A percentile compares a stretch with the other conserved stretches of the same genome.
Evolutionary conservation across 345 rosid genomes (phyloP).

Genomic region (Abelmoschus esculentus): DNA sequence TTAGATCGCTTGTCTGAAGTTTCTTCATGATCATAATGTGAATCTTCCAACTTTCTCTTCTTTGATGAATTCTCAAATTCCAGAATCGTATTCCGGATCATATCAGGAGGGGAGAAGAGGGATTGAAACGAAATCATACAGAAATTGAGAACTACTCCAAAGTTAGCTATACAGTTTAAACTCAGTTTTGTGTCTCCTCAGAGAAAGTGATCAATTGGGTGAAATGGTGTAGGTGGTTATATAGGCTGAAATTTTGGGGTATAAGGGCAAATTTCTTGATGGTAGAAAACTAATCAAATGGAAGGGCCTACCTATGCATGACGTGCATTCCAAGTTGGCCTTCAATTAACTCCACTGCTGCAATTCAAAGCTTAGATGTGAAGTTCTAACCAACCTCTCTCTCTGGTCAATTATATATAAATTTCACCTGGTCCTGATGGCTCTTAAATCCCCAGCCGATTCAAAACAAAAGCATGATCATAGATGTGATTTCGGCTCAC

Average conservation of each 20-base stretch:
- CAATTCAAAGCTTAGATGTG: slow-evolving; percentile 13
- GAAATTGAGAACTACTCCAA: background rate
- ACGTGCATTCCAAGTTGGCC: slow-evolving; percentile 50
- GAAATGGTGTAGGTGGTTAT: slow-evolving; percentile 23
- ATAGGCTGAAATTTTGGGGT: slow-evolving; percentile 20
- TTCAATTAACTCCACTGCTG: slow-evolving; percentile 21
- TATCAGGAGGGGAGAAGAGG: slow-evolving; percentile 25
- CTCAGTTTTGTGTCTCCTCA: background rate
- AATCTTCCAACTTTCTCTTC: slow-evolving; percentile 50
- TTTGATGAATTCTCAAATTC: slow-evolving; percentile 30
- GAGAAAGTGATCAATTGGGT: slow-evolving; percentile 14
- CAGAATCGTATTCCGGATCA: slow-evolving; percentile 12
- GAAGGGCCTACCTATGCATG: slow-evolving; percentile 34
- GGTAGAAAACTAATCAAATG: slow-evolving; percentile 14
- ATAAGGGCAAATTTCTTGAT: slow-evolving; percentile 10
- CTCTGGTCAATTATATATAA: slow-evolving; percentile 5
- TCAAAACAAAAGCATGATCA: background rate
- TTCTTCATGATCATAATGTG: slow-evolving; percentile 7
- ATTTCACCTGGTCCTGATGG: slow-evolving; percentile 7
- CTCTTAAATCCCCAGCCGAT: slow-evolving; percentile 3
- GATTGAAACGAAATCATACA: slow-evolving; percentile 47
- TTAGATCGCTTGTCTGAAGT: slow-evolving; percentile 21
- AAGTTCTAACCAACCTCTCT: slow-evolving; percentile 15
- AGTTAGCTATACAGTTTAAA: background rate
- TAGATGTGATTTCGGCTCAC: background rate